Conservation (phyloP, 768 basidiomycete genomes). For the Rhizopogon vesiculosus region DNA sequence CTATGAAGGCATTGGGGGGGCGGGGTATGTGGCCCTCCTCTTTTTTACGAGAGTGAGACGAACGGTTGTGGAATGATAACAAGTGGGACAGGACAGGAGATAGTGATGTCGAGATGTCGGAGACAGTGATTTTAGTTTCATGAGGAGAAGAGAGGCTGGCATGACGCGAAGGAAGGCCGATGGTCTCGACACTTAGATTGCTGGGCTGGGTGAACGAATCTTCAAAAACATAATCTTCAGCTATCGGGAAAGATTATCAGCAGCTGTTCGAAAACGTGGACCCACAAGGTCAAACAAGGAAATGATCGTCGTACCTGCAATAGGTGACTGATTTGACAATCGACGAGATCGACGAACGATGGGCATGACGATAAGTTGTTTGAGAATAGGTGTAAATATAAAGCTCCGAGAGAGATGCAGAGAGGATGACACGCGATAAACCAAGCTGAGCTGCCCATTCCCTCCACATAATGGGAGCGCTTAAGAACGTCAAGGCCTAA, state of each 20-base stretch:
- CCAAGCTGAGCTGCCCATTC: conserved; percentile 5
- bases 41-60: conserved; percentile 38
- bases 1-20: conserved; percentile 84
- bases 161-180: conserved; percentile 2
- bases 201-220: conserved; percentile 15
- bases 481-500: conserved; percentile 26
- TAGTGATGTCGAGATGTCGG: conserved; percentile 10
- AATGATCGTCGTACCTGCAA: conserved; percentile 25
- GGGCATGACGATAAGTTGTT: conserved; percentile 21
- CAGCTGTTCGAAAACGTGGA: conserved; percentile 27
- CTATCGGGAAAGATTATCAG: conserved; percentile 27
- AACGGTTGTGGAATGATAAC: conserved; percentile 23
- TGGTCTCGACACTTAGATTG: conserved; percentile 14
- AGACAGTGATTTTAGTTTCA: conserved; percentile 7
- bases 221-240: conserved; percentile 24
- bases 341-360: conserved; percentile 39
- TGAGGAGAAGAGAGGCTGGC: conserved; percentile 15
- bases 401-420: neutral
- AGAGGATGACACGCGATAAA: neutral
- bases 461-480: conserved; percentile 12
- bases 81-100: conserved; percentile 17
- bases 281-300: conserved; percentile 13
- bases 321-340: conserved; percentile 35
- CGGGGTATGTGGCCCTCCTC: conserved; percentile 57
- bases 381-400: conserved; percentile 5